A percentile compares a stretch with the other conserved stretches of the same genome.
Evolutionary conservation across 192 early-diverging fungal species (phyloP).

Genomic region (Linnemannia zychae): DNA sequence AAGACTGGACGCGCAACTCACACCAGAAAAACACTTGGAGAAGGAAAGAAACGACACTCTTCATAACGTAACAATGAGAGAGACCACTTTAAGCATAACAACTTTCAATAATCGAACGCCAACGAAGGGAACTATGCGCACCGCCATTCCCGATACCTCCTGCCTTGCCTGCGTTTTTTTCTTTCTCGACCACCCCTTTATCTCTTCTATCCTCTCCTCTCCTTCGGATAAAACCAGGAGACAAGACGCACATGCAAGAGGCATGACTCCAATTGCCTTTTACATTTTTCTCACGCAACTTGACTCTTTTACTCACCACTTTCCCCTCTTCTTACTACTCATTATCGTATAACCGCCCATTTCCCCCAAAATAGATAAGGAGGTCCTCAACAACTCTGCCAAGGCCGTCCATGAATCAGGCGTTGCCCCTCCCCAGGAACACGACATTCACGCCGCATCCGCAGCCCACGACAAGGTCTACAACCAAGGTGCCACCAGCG

Average conservation of each 20-base stretch:
- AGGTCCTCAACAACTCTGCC: slow-evolving; percentile 9
- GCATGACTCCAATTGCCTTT: background rate
- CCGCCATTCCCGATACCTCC: too few species aligned
- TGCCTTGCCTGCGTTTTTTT: too few species aligned
- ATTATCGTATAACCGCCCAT: background rate
- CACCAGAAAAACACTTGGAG: too few species aligned
- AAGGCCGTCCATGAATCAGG: slow-evolving; percentile 4
- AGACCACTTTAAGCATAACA: too few species aligned
- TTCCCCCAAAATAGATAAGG: background rate
- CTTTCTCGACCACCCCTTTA: background rate
- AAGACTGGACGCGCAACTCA: too few species aligned
- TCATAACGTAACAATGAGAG: too few species aligned
- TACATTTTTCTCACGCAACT: slow-evolving; percentile 16
- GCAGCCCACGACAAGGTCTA: slow-evolving; percentile 47
- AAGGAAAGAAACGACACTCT: too few species aligned
- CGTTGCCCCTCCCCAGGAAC: slow-evolving; percentile 19
- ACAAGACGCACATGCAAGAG: background rate
- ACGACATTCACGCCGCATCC: slow-evolving; percentile 32
- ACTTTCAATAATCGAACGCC: too few species aligned
- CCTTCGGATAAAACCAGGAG: background rate
- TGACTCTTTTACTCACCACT: too few species aligned
- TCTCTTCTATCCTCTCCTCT: background rate
- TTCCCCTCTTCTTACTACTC: background rate
- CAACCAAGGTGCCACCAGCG: slow-evolving; percentile 17
- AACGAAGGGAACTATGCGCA: background rate